Percentiles rank a stretch among this genome's conserved stretches.
phyloP scores from a whole-genome alignment of 169 alveolate genomes.

The Eimeria falciformis region DNA sequence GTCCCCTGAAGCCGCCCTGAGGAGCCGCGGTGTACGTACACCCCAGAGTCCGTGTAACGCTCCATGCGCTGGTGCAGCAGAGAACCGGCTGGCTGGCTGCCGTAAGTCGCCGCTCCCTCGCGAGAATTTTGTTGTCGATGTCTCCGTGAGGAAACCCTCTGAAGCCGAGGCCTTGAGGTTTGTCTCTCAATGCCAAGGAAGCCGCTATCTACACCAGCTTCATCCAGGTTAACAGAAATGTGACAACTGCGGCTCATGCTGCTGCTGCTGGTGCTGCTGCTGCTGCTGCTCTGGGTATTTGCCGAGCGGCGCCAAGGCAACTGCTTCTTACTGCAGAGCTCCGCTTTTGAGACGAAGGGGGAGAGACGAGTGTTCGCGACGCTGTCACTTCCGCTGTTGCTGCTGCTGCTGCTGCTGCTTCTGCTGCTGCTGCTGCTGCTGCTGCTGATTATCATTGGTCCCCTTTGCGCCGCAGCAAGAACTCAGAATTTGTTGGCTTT shows the following conservation, averaged over 20 bases:
- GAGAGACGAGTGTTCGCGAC: neutral
- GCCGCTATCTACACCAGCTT: neutral
- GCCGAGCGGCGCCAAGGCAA: neutral
- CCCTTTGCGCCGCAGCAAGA: neutral
- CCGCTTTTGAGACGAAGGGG: neutral
- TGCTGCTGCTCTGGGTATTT: neutral
- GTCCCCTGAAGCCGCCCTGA: neutral
- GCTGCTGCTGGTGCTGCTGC: slow-evolving; percentile 46
- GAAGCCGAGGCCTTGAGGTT: neutral
- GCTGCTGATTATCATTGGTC: neutral
- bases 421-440: slow-evolving; percentile 55
- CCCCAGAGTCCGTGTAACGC: neutral
- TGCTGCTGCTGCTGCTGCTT: slow-evolving; percentile 31
- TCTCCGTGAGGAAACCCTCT: neutral
- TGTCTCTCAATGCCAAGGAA: neutral
- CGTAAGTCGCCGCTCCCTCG: neutral
- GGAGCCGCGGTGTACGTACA: no score
- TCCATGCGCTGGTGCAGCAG: slow-evolving; percentile 18
- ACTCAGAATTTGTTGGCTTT: neutral
- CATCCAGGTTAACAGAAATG: neutral
- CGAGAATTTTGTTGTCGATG: no score
- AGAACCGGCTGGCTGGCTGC: neutral
- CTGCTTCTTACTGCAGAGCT: neutral
- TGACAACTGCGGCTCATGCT: slow-evolving; percentile 42
- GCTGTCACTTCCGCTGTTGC: slow-evolving; percentile 3